Evolutionary conservation across 371 early-diverging fungal species (phyloP).

Genomic region (Batkoa obscura): DNA sequence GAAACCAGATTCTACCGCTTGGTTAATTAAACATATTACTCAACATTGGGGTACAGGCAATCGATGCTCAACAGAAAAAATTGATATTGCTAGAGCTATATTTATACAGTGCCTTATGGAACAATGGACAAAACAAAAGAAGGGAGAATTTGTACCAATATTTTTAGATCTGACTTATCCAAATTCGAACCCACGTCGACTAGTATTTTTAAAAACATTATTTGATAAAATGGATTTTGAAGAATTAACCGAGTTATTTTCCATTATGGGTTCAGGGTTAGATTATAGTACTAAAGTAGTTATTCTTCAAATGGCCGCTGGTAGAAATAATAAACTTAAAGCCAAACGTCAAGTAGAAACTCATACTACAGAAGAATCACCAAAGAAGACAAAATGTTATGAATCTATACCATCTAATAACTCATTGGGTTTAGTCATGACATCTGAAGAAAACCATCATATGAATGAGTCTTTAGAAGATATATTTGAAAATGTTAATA

Average conservation of each 20-base stretch:
- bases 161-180: conserved; percentile 4
- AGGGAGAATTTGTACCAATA: not conserved
- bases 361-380: not conserved
- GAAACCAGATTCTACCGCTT: conserved; percentile 38
- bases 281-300: conserved; percentile 4
- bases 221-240: not conserved
- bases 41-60: conserved; percentile 28
- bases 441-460: too few species aligned
- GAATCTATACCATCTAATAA: too few species aligned
- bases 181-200: not conserved
- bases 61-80: not conserved
- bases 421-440: too few species aligned
- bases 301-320: conserved; percentile 2
- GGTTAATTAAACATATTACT: conserved; percentile 38
- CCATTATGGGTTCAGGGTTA: not conserved
- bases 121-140: not conserved
- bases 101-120: conserved; percentile 5
- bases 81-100: not conserved
- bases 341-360: not conserved
- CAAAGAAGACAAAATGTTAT: not conserved
- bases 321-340: not conserved
- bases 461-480: too few species aligned
- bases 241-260: not conserved
- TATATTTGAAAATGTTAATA: too few species aligned
- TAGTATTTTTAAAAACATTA: not conserved